Evolutionary conservation across 148 eudicot genomes (phyloP), one percentile per base, ranked within the genome.

Genomic region (Heliamphora exappendiculata): DNA sequence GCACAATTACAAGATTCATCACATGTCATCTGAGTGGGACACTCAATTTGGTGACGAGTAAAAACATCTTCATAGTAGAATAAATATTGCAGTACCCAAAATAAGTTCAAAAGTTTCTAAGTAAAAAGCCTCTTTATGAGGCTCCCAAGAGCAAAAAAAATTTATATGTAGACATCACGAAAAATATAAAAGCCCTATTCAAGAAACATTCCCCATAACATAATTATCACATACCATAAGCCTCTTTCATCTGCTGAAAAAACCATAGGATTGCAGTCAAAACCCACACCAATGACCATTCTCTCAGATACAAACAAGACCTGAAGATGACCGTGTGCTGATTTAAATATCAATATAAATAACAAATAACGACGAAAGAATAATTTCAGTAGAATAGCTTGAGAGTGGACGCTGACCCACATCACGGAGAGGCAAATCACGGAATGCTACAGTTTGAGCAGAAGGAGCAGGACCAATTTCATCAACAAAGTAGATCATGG

Each of bases 401-500:
- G 77, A 88, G 93, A 90, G 85, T 86, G 96, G 93, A 89, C 84
- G 93, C 98, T 91, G 98, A 95, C 98, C 98, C 98, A 95, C 98
- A 95, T 95, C 98, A 87, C 98, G 96, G 78, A 95, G 98, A 73
- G 98, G 98, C 91, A 95, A 85, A 85, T 92, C 92, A 79, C 97
- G 96, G 82, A 89, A 85, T 84, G 97, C 92, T 16, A 95, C 94
- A 79, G 83, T 95, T 80, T 95, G 98, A 44, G 98, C 98, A 78
- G 89, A 87, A 78, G 98, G 97, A 81, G 97, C 90, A 49, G 98
- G 96, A 76, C 98, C 98, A 81, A 94, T 88, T 49, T 94, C 97
- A 82, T 92, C 98, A 84, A 88, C 98, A 86, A 94, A 92, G 85
- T 94, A 92, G 77, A 94, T 94, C 93, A 92, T 92, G 16, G 98